Base-by-base conservation (phyloP, 2,329 filamentous ascomycete species). In the Aspergillus sp. region DNA sequence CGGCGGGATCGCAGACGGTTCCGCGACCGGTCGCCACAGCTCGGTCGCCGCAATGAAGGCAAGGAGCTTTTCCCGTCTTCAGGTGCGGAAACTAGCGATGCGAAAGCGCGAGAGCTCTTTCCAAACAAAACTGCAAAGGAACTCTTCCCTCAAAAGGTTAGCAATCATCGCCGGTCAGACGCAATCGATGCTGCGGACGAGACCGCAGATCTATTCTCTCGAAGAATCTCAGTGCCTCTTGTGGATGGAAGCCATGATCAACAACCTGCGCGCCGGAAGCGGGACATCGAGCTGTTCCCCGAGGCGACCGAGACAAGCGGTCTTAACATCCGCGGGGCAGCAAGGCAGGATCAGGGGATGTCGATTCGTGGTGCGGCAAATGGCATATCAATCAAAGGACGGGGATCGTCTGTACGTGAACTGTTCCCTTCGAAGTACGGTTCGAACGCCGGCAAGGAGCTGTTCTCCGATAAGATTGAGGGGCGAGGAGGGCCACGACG, bases 311-410 rank as follows among this genome's bases (percentile, higher is more conserved):
- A 59, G 58, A 63, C 67, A 38, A 70, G 70, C 47, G 77, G 77
- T 1, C 82, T 90, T 66, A 86, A 75, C 66, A 90, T 90, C 64
- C 85, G 85, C 50, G 88, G 88, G 19, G 69, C 81, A 15, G 83
- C 86, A 78, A 73, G 54, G 62, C 77, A 76, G 57, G 70, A 74
- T 38, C 70, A 71, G 61, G 77, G 73, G 3, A 70, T 73, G 59
- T 73, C 72, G 19, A 76, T 79, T 53, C 76, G 78, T 8, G 73
- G 76, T 36, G 71, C 76, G 13, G 77, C 80, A 30, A 78, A 78
- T 23, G 86, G 83, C 0, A 83, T 91, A 63, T 80, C 82, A 10
- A 91, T 92, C 72, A 91, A 90, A 70, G 90, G 89, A 68, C 89
- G 87, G 67, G 87, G 88, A 2, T 79, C 81, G 2, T 86, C 85